These are phyloP conservation scores for Pezicula radicicola DNA, from an alignment of 2,329 filamentous ascomycete species.

Conservation along the genomic window DNA sequence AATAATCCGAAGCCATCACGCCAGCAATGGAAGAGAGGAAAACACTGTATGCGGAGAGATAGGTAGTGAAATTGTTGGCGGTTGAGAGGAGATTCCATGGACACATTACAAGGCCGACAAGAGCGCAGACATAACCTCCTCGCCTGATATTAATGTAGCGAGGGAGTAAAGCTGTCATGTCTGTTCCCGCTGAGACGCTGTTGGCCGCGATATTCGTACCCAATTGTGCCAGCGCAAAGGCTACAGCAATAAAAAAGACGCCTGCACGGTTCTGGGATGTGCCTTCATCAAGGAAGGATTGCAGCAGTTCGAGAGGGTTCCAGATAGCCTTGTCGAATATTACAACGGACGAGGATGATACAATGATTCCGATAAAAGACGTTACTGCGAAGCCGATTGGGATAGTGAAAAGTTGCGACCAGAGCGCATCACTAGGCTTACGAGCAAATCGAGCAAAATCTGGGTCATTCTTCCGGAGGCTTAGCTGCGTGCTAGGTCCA, in stretches of 20 bases:
- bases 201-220: constrained; percentile 89
- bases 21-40: constrained; percentile 93
- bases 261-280: constrained; percentile 68
- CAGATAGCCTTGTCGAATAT: constrained; percentile 68
- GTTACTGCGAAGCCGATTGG: constrained; percentile 72
- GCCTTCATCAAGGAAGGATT: constrained; percentile 65
- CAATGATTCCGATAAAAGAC: constrained; percentile 79
- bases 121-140: constrained; percentile 81
- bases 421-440: constrained; percentile 73
- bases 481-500: constrained; percentile 31
- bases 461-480: constrained; percentile 52
- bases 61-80: constrained; percentile 84
- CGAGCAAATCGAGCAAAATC: constrained; percentile 83
- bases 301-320: constrained; percentile 68
- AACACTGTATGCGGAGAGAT: constrained; percentile 87
- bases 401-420: constrained; percentile 76
- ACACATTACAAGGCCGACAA: constrained; percentile 79
- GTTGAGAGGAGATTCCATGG: constrained; percentile 76
- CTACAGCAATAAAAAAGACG: constrained; percentile 68
- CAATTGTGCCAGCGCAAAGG: constrained; percentile 76
- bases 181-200: constrained; percentile 72
- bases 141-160: constrained; percentile 82
- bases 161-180: constrained; percentile 77
- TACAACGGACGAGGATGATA: constrained; percentile 68
- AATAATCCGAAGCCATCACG: constrained; percentile 89